phyloP scores from a whole-genome alignment of 2,329 filamentous ascomycete species.

The Onygenales sp. region DNA sequence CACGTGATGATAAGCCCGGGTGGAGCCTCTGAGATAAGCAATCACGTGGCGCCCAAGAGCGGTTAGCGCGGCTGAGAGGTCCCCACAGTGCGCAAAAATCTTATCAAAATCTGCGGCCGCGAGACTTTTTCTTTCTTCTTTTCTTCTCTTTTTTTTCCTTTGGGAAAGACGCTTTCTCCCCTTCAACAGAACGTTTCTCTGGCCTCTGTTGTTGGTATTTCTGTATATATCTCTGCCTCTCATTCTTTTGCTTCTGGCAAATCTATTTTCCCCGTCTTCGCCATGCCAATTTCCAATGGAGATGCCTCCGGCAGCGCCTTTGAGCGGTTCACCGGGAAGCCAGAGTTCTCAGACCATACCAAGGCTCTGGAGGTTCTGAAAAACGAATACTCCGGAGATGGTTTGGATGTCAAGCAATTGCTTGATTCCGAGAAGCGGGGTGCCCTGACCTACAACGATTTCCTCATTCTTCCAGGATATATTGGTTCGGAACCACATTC shows the following conservation, averaged over 20 bases:
- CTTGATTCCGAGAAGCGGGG: conserved; percentile 87
- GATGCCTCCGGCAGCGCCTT: conserved; percentile 44
- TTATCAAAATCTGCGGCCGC: neutral
- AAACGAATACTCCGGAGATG: conserved; percentile 71
- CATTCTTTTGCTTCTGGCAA: conserved; percentile 16
- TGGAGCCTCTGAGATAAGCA: neutral
- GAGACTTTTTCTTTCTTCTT: conserved; percentile 16
- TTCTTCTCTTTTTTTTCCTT: conserved; percentile 41
- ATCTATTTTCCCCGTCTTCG: conserved; percentile 27
- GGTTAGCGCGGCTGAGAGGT: neutral
- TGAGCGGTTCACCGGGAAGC: conserved; percentile 34
- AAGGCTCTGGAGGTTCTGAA: conserved; percentile 72
- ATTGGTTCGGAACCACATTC: conserved; percentile 52
- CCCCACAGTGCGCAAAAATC: conserved; percentile 2
- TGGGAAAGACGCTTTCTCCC: conserved; percentile 52
- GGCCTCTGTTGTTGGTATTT: conserved; percentile 35
- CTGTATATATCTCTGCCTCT: conserved; percentile 16
- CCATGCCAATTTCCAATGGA: conserved; percentile 66
- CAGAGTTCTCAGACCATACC: conserved; percentile 60
- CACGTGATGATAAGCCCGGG: neutral
- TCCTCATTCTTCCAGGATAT: conserved; percentile 91
- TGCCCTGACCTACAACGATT: conserved; percentile 97
- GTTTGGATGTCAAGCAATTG: conserved; percentile 74
- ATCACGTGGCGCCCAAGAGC: neutral
- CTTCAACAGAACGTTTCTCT: conserved; percentile 45